Percentiles rank a stretch among this genome's conserved stretches.
These are phyloP conservation scores for Rhinocladiella mackenziei DNA, from an alignment of 2,329 filamentous ascomycete genomes.

Conservation along the genomic window DNA sequence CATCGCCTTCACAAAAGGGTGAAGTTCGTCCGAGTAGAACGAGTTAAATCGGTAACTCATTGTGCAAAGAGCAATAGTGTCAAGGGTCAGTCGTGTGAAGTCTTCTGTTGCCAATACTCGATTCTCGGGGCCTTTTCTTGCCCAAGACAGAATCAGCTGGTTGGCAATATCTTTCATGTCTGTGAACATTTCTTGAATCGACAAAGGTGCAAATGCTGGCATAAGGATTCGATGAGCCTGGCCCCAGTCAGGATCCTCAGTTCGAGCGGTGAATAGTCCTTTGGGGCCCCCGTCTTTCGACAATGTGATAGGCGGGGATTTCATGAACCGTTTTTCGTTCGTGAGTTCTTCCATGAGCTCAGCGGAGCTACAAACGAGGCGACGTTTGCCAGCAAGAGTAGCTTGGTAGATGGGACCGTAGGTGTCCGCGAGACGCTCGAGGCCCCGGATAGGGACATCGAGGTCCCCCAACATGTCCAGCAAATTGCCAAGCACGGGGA, in stretches of 20 bases:
- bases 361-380: slow-evolving; percentile 52
- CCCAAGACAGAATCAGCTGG: slow-evolving; percentile 41
- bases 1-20: slow-evolving; percentile 68
- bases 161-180: slow-evolving; percentile 40
- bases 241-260: slow-evolving; percentile 35
- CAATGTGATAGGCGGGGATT: slow-evolving; percentile 51
- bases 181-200: slow-evolving; percentile 22
- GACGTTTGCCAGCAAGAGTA: slow-evolving; percentile 45
- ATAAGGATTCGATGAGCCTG: slow-evolving; percentile 24
- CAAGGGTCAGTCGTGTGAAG: slow-evolving; percentile 49
- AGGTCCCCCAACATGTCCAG: slow-evolving; percentile 19
- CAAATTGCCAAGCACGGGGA: slow-evolving; percentile 19
- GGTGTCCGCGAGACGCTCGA: slow-evolving; percentile 15
- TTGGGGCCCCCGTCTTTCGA: slow-evolving; percentile 56
- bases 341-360: slow-evolving; percentile 60
- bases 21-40: slow-evolving; percentile 64
- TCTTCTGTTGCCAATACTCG: slow-evolving; percentile 61
- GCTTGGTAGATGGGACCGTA: slow-evolving; percentile 57
- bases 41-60: slow-evolving; percentile 73
- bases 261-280: slow-evolving; percentile 59
- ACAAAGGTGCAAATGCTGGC: slow-evolving; percentile 25
- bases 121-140: slow-evolving; percentile 50
- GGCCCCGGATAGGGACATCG: slow-evolving; percentile 6
- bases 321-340: slow-evolving; percentile 63
- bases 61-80: slow-evolving; percentile 43